These are phyloP conservation scores for Alopecurus myosuroides DNA, from an alignment of 176 grass and related monocot species.

Conservation along the genomic window DNA sequence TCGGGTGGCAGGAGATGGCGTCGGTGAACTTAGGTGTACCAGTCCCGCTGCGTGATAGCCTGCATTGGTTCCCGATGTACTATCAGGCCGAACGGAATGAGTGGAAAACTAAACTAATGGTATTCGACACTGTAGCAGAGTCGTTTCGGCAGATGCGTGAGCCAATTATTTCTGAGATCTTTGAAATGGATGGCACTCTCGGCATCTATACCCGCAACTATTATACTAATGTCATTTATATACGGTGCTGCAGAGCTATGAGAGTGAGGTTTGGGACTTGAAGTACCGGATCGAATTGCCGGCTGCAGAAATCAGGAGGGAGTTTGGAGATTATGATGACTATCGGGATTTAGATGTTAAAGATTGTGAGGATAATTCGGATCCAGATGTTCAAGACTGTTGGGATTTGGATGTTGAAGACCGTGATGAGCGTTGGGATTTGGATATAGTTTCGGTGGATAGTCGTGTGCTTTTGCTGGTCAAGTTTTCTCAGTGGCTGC, in stretches of 20 bases:
- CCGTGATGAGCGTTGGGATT: background rate
- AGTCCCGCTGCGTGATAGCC: background rate
- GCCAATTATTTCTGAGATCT: background rate
- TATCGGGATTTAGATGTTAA: no score
- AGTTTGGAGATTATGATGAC: background rate
- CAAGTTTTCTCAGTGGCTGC: background rate
- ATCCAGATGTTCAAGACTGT: no score
- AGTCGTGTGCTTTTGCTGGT: background rate
- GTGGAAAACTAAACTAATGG: background rate
- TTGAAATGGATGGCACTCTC: background rate
- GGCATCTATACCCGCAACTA: background rate
- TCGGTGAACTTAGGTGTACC: background rate
- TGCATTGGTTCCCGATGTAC: background rate
- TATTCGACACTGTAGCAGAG: background rate
- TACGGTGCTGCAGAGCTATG: background rate
- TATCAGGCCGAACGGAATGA: background rate
- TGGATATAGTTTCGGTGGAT: background rate
- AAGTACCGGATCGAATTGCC: background rate
- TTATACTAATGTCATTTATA: background rate
- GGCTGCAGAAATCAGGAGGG: background rate
- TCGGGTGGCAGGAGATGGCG: background rate
- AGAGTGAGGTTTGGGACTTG: background rate
- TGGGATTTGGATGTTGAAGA: background rate
- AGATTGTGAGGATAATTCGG: no score
- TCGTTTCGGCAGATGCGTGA: background rate